Evolutionary conservation across 176 grass and related monocot species (phyloP), one percentile per base, ranked within the genome.

Genomic region (Bolboschoenus planiculmis): DNA sequence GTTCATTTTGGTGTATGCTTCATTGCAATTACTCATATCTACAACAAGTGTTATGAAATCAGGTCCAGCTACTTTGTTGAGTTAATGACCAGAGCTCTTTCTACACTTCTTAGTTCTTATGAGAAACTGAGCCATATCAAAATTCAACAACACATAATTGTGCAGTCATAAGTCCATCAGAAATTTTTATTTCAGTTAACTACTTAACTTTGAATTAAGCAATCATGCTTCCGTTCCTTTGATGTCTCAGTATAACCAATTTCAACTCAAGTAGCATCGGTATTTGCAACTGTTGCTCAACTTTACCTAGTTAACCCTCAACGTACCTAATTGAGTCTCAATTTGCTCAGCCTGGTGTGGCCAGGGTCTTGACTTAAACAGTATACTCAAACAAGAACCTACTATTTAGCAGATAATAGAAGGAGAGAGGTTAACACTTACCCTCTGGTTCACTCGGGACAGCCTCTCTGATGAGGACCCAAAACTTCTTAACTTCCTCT

Each of bases 361-460:
- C 29, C 10, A 39, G 5, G 18, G 33, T 39, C 3, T 42, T 57
- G 35, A 60, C 55, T 42, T 16, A 34, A 57, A 39, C 48, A n/a
- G n/a, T 58, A 16, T 80, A 84, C 80, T 33, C 21, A 83, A 77
- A 87, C 55, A 16, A 77, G 59, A 88, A 24, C 39, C 23, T 68
- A 68, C 81, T 53, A 73, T 30, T 81, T 85, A 72, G 62, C 87
- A 97, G 95, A 88, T 97, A 50, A 91, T 74, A 33, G 95, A 92
- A 86, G 95, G 92, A 79, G 95, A 97, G 94, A 94, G 95, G 82
- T 87, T 97, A 23, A 92, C 95, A 39, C 86, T 97, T 61, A 92
- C 92, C 68, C 83, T 97, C 83, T 97, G 92, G 92, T 94, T 97
- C 78, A 94, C 90, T 27, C 93, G 92, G 65, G 81, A 94, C 37